Evolutionary conservation across 352 stramenopile genomes (phyloP).

Genomic region (Globisporangium okanoganense): DNA sequence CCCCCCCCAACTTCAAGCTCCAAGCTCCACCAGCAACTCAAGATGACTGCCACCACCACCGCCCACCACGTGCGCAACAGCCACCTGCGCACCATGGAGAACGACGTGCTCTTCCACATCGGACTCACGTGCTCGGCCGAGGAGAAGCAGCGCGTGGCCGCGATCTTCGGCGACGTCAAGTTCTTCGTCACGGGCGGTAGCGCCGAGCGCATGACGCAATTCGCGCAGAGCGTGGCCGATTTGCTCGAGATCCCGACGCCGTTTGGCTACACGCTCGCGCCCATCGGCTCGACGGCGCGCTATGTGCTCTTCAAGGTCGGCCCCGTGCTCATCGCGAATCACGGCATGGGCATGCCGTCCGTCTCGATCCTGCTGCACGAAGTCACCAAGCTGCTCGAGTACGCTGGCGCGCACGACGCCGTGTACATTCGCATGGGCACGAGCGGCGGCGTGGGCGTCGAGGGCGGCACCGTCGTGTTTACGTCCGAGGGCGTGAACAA

Average conservation of each 20-base stretch:
- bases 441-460: slow-evolving; percentile 71
- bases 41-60: slow-evolving; percentile 6
- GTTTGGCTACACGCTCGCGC: slow-evolving; percentile 56
- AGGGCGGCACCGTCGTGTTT: slow-evolving; percentile 76
- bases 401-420: slow-evolving; percentile 48
- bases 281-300: slow-evolving; percentile 65
- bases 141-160: slow-evolving; percentile 36
- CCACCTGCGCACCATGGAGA: slow-evolving; percentile 52
- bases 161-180: slow-evolving; percentile 69
- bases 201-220: slow-evolving; percentile 71
- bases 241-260: slow-evolving; percentile 49
- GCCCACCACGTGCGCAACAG: slow-evolving; percentile 53
- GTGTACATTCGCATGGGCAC: slow-evolving; percentile 83
- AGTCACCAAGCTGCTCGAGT: slow-evolving; percentile 80
- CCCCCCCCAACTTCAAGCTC: neutral
- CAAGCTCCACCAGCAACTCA: neutral
- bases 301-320: slow-evolving; percentile 84
- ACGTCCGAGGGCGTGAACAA: slow-evolving; percentile 83
- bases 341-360: slow-evolving; percentile 82
- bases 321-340: slow-evolving; percentile 72
- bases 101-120: slow-evolving; percentile 78
- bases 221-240: slow-evolving; percentile 55
- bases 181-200: slow-evolving; percentile 79
- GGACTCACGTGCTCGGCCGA: slow-evolving; percentile 54
- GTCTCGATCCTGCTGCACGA: slow-evolving; percentile 80